Base-by-base conservation (phyloP, 139 green algal genomes). In the Picochlorum costavermella region DNA sequence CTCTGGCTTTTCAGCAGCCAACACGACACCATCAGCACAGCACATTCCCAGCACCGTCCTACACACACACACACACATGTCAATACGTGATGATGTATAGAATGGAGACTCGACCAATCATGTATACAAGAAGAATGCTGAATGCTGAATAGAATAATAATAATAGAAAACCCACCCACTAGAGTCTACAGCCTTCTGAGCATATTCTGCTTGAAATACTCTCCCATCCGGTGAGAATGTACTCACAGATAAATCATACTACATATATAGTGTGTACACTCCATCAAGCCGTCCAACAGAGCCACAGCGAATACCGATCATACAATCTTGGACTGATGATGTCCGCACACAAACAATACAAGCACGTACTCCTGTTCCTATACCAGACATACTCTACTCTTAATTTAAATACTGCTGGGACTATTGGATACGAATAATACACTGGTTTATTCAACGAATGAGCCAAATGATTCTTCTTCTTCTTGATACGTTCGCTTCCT, bases 201-300 rank as follows among this genome's bases (percentile, higher is more conserved):
- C 94, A 74, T 99, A 99, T 61, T 98, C 94, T 29, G 86, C 94
- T 70, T 99, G 94, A 67, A 99, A 98, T 1, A 98, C 82, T 23
- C 90, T 85, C 12, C 94, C 94, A 70, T 99, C 94, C 6, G 94
- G 94, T 3, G 86, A 96, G 63, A 95, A 99, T 9, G 94, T 99
- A 30, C 90, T 94, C 26, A 86, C 74, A 9, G 87, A 96, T 12
- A 98, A 81, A 62, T 99, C 94, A 80, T 99, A 99, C 86, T 94
- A 84, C 48, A 49, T 6, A 26, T 3, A 40, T 23, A 40, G 11
- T 12, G 33, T 40, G 33, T 12, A 40, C 9, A 65, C 3, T 13
- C 12, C 60, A 46, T 16, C 26, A n/a, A 23, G 20, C 20, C 20
- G 20, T 23, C 20, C 20, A 43, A 40, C 45, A 30, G 23, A 9